These are phyloP conservation scores for Ophiobolus disseminans DNA, from an alignment of 2,329 filamentous ascomycete species.

Conservation along the genomic window DNA sequence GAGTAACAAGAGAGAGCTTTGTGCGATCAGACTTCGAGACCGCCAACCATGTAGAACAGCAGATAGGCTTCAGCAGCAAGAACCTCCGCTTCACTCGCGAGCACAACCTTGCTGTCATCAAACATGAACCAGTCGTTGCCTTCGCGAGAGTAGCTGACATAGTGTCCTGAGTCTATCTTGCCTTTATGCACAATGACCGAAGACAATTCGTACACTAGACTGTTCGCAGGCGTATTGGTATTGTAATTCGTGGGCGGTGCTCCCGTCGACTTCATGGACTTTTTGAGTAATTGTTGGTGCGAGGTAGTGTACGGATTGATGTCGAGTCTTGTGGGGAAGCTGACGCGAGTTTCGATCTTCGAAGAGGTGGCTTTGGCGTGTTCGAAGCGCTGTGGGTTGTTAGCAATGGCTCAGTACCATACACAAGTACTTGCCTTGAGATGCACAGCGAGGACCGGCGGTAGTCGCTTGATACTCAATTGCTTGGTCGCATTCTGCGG, in stretches of 20 bases:
- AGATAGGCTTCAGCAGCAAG: conserved; percentile 86
- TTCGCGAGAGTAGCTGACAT: conserved; percentile 85
- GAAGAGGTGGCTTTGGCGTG: conserved; percentile 76
- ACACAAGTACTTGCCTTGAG: conserved; percentile 70
- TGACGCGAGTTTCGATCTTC: conserved; percentile 86
- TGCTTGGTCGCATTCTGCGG: conserved; percentile 81
- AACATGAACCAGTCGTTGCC: conserved; percentile 93
- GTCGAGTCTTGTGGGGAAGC: conserved; percentile 85
- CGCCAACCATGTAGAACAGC: conserved; percentile 72
- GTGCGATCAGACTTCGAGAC: conserved; percentile 35
- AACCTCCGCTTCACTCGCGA: conserved; percentile 84
- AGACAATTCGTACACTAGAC: conserved; percentile 82
- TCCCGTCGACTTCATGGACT: conserved; percentile 48
- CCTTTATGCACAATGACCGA: conserved; percentile 93
- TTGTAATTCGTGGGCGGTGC: conserved; percentile 38
- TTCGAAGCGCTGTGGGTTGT: conserved; percentile 68
- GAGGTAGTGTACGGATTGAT: conserved; percentile 88
- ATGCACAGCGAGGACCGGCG: conserved; percentile 89
- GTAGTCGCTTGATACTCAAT: conserved; percentile 81
- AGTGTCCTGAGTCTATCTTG: conserved; percentile 91
- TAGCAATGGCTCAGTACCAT: conserved; percentile 2
- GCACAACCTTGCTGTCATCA: conserved; percentile 90
- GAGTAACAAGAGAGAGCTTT: no score
- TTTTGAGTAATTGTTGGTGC: conserved; percentile 46
- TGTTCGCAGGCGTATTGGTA: conserved; percentile 51